Evolutionary conservation across 208 protist genomes (phyloP).

Genomic region (Leishmania guyanensis): DNA sequence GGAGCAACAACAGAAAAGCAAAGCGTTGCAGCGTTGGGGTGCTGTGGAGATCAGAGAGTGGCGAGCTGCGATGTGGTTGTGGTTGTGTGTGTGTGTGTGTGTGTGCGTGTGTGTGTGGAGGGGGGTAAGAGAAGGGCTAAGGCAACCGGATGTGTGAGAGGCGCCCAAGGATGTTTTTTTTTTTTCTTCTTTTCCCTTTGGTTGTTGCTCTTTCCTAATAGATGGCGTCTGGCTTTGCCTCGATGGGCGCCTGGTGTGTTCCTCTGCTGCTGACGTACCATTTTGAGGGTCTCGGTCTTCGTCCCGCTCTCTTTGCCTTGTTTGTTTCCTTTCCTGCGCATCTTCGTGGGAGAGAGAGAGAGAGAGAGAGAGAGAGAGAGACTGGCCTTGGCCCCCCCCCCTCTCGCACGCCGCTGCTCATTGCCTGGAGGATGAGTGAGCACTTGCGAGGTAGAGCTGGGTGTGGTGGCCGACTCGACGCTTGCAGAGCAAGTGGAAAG

Average conservation of each 20-base stretch:
- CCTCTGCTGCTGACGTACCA: background rate
- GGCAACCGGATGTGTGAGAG: no score
- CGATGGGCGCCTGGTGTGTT: background rate
- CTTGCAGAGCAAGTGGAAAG: background rate
- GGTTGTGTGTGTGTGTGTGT: background rate
- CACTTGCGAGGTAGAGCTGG: background rate
- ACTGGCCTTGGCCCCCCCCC: background rate
- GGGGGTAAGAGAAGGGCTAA: background rate
- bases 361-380: no score
- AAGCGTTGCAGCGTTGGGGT: background rate
- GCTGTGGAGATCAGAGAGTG: background rate
- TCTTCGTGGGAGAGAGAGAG: background rate
- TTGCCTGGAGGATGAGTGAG: background rate
- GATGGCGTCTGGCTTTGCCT: background rate
- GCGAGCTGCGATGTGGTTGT: background rate
- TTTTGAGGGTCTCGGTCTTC: background rate
- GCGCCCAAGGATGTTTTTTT: background rate
- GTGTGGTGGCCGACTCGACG: background rate
- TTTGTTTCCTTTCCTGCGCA: background rate
- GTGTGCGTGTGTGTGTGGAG: no score
- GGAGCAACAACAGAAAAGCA: background rate
- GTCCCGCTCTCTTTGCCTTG: background rate
- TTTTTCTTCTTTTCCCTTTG: background rate
- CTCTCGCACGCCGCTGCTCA: background rate
- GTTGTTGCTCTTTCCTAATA: no score